phyloP scores from a whole-genome alignment of 176 grass and related monocot species.

The Eleusine indica region DNA sequence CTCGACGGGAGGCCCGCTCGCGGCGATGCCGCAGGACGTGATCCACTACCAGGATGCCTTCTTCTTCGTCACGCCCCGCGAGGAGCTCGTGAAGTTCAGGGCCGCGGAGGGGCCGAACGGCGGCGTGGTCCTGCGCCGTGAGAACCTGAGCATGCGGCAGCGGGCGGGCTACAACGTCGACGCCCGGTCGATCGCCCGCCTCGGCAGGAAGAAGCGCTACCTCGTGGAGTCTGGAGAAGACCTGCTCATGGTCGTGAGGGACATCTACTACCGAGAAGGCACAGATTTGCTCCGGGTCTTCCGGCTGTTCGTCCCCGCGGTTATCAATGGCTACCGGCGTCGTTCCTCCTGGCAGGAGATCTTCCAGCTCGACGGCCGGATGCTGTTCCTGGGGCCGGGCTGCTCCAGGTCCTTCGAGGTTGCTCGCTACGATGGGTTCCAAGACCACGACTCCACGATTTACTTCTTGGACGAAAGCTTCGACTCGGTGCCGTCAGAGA shows the following conservation, averaged over 20 bases:
- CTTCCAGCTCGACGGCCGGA: slow-evolving; percentile 14
- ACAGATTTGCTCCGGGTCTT: slow-evolving; percentile 37
- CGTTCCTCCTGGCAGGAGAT: neutral
- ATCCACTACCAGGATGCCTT: slow-evolving; percentile 24
- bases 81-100: slow-evolving; percentile 14
- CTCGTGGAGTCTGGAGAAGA: slow-evolving; percentile 35
- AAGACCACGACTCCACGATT: slow-evolving; percentile 22
- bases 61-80: slow-evolving; percentile 23
- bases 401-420: slow-evolving; percentile 47
- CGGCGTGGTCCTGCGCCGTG: neutral
- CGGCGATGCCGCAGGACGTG: slow-evolving; percentile 1
- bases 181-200: neutral
- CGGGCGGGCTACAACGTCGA: neutral
- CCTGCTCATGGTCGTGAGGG: slow-evolving; percentile 45
- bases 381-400: slow-evolving; percentile 47
- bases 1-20: neutral
- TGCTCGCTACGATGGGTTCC: slow-evolving; percentile 18
- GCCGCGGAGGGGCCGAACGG: neutral
- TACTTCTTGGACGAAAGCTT: slow-evolving; percentile 48
- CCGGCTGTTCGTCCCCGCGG: neutral
- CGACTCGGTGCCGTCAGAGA: neutral
- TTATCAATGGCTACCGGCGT: neutral
- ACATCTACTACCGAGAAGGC: slow-evolving; percentile 1
- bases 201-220: slow-evolving; percentile 16
- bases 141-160: neutral